Evolutionary conservation across 2,329 filamentous ascomycete species (phyloP).

Genomic region (Hymenoscyphus albidus): DNA sequence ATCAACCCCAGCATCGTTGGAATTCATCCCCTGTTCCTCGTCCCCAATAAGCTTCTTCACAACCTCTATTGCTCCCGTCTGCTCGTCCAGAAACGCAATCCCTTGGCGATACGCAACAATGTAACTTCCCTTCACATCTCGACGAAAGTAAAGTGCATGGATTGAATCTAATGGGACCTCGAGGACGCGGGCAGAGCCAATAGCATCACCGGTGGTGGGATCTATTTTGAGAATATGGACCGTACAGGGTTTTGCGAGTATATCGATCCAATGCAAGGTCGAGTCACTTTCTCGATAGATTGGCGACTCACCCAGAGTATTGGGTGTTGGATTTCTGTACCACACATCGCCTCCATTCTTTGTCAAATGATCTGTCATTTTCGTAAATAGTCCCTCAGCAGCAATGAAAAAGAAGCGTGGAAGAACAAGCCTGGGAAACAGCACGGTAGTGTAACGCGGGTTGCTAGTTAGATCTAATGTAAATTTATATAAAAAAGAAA

Average conservation of each 20-base stretch:
- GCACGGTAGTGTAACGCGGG: not conserved
- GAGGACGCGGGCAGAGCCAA: constrained; percentile 3
- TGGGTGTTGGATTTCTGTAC: constrained; percentile 7
- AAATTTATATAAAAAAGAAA: not conserved
- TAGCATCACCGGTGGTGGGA: not conserved
- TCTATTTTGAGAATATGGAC: constrained; percentile 14
- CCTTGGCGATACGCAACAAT: constrained; percentile 7
- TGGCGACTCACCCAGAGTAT: constrained; percentile 9
- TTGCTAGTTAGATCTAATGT: not conserved
- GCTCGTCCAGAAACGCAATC: constrained; percentile 10
- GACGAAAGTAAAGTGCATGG: constrained; percentile 6
- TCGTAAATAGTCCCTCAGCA: not conserved
- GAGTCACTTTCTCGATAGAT: constrained; percentile 8
- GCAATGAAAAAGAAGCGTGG: not conserved
- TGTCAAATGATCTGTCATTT: not conserved
- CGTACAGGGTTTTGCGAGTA: constrained; percentile 7
- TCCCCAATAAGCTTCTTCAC: constrained; percentile 8
- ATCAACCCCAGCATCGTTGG: constrained; percentile 11
- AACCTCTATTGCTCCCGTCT: constrained; percentile 5
- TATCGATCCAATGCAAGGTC: constrained; percentile 12
- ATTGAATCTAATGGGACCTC: constrained; percentile 8
- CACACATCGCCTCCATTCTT: constrained; percentile 7
- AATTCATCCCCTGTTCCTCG: constrained; percentile 4
- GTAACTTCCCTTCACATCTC: constrained; percentile 17
- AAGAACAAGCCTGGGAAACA: not conserved